Evolutionary conservation across 2,329 filamentous ascomycete species (phyloP), one percentile per base, ranked within the genome.

Genomic region (Trichoderma simmonsii): DNA sequence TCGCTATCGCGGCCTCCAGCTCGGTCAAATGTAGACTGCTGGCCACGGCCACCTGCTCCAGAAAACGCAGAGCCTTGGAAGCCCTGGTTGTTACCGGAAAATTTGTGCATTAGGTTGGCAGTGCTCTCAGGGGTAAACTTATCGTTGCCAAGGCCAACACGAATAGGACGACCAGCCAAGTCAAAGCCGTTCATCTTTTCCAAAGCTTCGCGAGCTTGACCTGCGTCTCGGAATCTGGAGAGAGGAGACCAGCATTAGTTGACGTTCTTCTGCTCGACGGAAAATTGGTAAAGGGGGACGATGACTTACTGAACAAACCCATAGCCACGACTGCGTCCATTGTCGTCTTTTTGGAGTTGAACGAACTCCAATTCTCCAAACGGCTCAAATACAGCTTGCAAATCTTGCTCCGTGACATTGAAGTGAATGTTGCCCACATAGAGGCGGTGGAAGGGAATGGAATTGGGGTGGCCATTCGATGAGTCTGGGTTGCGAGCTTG

Each of bases 151-250:
- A 99, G 93, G 83, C 96, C 96, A 83, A 99, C 97, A 81, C 96
- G 94, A 82, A 99, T 98, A 75, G 95, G 94, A 81, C 96, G 95
- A 83, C 95, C 95, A 79, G 96, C 96, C 77, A 99, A 91, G 84
- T 98, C 96, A 85, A 98, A 99, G 75, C 95, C 95, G 84, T 99
- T 99, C 95, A 99, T 98, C 85, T 98, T 97, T 83, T 98, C 94
- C 75, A 99, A 87, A 74, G 96, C 97, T 82, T 97, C 93, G 80
- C 95, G 93, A 80, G 96, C 96, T 83, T 98, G 91, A 75, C 90
- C 90, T 72, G 95, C 94, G 80, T 98, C 93, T 79, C 92, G 91
- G 83, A 97, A 98, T 80, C 94, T 97, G 1, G 28, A 24, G n/a
- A 39, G 8, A 74, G 18, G 11, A 14, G 14, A 51, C 9, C 18